phyloP scores from a whole-genome alignment of 2,329 filamentous ascomycete species.

The Colletotrichum nymphaeae region DNA sequence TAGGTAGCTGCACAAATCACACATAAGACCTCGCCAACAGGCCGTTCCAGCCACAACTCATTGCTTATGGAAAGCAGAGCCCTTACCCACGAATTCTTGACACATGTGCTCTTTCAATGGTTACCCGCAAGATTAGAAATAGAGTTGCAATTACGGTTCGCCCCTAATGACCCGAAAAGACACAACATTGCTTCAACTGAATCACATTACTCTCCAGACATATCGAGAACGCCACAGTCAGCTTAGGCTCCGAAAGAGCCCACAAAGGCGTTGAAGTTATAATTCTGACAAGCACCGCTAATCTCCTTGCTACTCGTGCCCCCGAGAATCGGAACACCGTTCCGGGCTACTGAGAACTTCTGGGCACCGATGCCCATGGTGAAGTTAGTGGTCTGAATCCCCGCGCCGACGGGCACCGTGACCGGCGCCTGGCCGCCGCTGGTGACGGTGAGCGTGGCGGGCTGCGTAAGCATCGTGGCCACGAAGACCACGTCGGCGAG shows the following conservation, averaged over 20 bases:
- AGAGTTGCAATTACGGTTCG: background rate
- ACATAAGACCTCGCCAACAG: no score
- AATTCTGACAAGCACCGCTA: background rate
- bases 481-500: constrained; percentile 39
- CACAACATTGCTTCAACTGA: background rate
- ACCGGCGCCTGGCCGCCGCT: background rate
- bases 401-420: background rate
- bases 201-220: background rate
- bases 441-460: background rate
- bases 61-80: no score
- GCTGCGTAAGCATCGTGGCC: constrained; percentile 37
- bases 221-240: background rate
- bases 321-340: background rate
- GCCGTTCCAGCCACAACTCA: no score
- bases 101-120: no score
- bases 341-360: background rate
- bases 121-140: no score
- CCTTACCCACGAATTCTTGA: no score
- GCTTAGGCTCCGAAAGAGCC: background rate
- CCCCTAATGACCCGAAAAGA: background rate
- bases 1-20: no score
- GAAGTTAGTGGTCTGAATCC: background rate
- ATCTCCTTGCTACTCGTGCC: background rate
- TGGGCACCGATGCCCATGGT: background rate
- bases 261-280: background rate